Percentiles rank a stretch among this genome's conserved stretches.
These are phyloP conservation scores for Carallia brachiata DNA, from an alignment of 345 rosid species.

Conservation along the genomic window DNA sequence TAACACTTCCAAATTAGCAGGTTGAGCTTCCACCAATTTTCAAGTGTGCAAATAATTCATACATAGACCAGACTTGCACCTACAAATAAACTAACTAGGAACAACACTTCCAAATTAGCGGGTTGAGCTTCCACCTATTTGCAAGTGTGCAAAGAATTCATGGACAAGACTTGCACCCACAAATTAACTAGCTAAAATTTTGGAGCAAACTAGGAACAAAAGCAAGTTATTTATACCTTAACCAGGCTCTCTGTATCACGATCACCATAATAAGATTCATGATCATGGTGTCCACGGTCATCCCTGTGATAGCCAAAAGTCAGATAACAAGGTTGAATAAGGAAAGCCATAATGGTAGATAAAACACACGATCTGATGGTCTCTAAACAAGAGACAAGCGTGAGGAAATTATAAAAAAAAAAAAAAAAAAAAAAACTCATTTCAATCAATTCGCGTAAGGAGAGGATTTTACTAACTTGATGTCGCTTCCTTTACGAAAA, in stretches of 20 bases:
- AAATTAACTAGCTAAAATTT: not conserved
- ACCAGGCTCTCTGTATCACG: slow-evolving; percentile 95
- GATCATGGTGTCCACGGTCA: slow-evolving; percentile 88
- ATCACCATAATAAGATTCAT: slow-evolving; percentile 98
- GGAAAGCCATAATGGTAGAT: slow-evolving; percentile 1
- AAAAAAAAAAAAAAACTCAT: not conserved
- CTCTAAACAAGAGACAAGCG: not conserved
- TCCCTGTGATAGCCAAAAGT: slow-evolving; percentile 50
- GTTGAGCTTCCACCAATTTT: not conserved
- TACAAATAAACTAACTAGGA: slow-evolving; percentile 4
- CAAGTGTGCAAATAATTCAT: not conserved
- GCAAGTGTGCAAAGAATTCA: not conserved
- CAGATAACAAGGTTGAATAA: slow-evolving; percentile 12
- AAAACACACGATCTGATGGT: not conserved
- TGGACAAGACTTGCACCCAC: slow-evolving; percentile 1
- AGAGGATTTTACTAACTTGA: slow-evolving; percentile 46
- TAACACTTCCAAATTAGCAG: slow-evolving; percentile 14
- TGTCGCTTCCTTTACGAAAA: slow-evolving; percentile 93
- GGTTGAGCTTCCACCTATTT: not conserved
- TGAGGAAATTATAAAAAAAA: not conserved
- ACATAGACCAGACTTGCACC: slow-evolving; percentile 6
- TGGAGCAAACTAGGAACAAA: not conserved
- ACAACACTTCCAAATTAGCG: slow-evolving; percentile 18
- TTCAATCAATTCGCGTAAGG: not conserved
- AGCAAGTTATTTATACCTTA: slow-evolving; percentile 46